Evolutionary conservation across 768 basidiomycete genomes (phyloP).

Genomic region (Tulasnella sp.): DNA sequence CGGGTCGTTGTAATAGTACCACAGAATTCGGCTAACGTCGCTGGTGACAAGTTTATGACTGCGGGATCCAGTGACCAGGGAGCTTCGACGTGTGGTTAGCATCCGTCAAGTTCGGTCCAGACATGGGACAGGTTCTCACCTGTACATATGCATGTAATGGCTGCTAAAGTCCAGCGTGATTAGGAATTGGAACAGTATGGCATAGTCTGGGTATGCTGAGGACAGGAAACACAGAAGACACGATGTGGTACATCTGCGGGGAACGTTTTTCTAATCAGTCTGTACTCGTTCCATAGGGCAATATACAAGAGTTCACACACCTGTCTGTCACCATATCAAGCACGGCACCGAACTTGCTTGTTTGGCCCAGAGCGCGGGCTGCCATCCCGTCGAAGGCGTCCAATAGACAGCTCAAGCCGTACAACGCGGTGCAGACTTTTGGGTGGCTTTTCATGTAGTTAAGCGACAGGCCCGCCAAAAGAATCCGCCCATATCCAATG

Average conservation of each 20-base stretch:
- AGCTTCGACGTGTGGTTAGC: constrained; percentile 38
- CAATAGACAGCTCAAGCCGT: constrained; percentile 80
- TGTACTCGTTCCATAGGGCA: background rate
- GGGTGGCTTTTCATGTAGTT: constrained; percentile 94
- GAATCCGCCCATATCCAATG: constrained; percentile 85
- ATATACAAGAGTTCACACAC: constrained; percentile 33
- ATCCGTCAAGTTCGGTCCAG: background rate
- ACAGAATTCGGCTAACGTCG: constrained; percentile 84
- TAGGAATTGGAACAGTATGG: constrained; percentile 82
- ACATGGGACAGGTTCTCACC: constrained; percentile 37
- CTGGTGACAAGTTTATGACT: constrained; percentile 89
- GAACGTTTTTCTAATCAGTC: background rate
- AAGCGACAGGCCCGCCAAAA: constrained; percentile 78
- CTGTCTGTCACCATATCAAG: constrained; percentile 99
- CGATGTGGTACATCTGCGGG: constrained; percentile 82
- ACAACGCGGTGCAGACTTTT: constrained; percentile 78
- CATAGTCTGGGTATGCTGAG: constrained; percentile 74
- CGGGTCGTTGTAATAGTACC: constrained; percentile 86
- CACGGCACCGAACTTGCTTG: constrained; percentile 94
- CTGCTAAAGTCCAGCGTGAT: constrained; percentile 96
- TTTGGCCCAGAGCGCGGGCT: constrained; percentile 76
- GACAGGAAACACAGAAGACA: constrained; percentile 90
- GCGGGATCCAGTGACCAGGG: constrained; percentile 82
- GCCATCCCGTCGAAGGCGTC: constrained; percentile 94
- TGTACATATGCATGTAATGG: constrained; percentile 99